Conservation (phyloP, 2,329 filamentous ascomycete species). For the Fusarium devonianum region DNA sequence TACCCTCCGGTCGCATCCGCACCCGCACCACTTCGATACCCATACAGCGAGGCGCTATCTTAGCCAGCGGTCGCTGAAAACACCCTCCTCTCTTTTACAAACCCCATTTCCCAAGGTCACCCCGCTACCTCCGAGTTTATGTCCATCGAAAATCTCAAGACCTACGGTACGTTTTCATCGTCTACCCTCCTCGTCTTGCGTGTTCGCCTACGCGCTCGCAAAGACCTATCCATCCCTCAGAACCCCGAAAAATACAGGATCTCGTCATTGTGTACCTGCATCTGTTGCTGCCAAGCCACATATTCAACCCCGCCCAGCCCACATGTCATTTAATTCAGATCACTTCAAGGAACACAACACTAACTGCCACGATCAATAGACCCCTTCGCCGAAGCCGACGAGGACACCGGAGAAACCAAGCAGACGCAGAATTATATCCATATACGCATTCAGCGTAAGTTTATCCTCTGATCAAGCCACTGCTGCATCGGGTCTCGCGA, state of each 20-base stretch:
- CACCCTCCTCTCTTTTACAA: slow-evolving; percentile 47
- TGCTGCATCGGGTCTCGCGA: slow-evolving; percentile 7
- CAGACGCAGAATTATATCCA: slow-evolving; percentile 98
- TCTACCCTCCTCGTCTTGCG: not conserved
- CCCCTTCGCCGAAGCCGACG: slow-evolving; percentile 99
- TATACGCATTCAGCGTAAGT: slow-evolving; percentile 97
- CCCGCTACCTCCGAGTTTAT: slow-evolving; percentile 84
- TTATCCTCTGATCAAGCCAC: slow-evolving; percentile 9
- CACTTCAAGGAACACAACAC: slow-evolving; percentile 1
- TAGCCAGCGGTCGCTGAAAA: slow-evolving; percentile 61
- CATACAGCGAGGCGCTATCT: slow-evolving; percentile 55
- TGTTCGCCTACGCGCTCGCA: not conserved
- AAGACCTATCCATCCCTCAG: not conserved
- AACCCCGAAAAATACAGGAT: slow-evolving; percentile 1
- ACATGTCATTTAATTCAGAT: slow-evolving; percentile 3
- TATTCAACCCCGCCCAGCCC: slow-evolving; percentile 25
- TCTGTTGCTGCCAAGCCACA: slow-evolving; percentile 32
- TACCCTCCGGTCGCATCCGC: not conserved
- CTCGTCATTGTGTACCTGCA: slow-evolving; percentile 38
- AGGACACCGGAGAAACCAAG: slow-evolving; percentile 95
- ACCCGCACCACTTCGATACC: slow-evolving; percentile 16
- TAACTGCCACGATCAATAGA: slow-evolving; percentile 61
- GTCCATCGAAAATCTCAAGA: slow-evolving; percentile 99
- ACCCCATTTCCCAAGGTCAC: slow-evolving; percentile 63
- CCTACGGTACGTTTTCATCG: slow-evolving; percentile 74